These are phyloP conservation scores for Claviceps lovelessii DNA, from an alignment of 2,329 filamentous ascomycete genomes.

Conservation along the genomic window DNA sequence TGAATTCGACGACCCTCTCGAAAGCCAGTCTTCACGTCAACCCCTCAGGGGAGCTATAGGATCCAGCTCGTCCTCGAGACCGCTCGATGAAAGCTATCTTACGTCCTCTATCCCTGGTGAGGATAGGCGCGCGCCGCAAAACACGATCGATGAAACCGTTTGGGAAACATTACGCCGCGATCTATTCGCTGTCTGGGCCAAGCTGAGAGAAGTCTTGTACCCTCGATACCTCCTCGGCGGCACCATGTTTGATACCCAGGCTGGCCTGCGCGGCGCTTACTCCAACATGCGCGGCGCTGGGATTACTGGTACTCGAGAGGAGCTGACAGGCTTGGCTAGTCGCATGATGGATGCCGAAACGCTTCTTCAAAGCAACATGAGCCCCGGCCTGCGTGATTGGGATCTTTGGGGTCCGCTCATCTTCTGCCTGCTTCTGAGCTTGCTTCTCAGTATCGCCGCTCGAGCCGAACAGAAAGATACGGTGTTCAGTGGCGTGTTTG, in stretches of 20 bases:
- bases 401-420: constrained; percentile 95
- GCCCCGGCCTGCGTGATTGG: constrained; percentile 84
- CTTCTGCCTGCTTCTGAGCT: constrained; percentile 78
- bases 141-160: constrained; percentile 93
- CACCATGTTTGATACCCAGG: constrained; percentile 44
- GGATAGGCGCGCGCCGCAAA: constrained; percentile 74
- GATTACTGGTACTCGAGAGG: constrained; percentile 44
- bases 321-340: constrained; percentile 46
- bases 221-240: constrained; percentile 79
- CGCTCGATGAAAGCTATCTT: constrained; percentile 63
- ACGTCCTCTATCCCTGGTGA: constrained; percentile 85
- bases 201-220: constrained; percentile 94
- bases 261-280: constrained; percentile 45
- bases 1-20: constrained; percentile 81
- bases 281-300: constrained; percentile 45
- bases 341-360: constrained; percentile 50
- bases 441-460: constrained; percentile 75
- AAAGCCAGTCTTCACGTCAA: constrained; percentile 53
- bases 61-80: constrained; percentile 37
- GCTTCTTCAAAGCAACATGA: constrained; percentile 59
- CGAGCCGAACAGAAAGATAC: constrained; percentile 66
- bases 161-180: constrained; percentile 96
- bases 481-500: constrained; percentile 93
- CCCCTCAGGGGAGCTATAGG: constrained; percentile 78
- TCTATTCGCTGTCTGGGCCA: constrained; percentile 86